These are phyloP conservation scores for Daldinia loculata DNA, from an alignment of 495 filamentous ascomycete genomes.

Conservation along the genomic window DNA sequence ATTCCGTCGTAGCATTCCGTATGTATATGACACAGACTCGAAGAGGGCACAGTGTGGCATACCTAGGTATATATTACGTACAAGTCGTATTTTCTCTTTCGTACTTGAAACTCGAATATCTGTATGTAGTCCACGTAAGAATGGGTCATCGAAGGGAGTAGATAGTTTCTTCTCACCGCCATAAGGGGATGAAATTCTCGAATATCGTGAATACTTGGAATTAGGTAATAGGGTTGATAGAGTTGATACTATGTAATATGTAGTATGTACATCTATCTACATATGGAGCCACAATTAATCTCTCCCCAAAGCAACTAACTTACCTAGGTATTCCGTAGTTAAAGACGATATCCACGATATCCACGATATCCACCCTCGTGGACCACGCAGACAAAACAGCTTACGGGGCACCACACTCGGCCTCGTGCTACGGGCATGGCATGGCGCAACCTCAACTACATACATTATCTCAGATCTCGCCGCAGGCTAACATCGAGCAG, in stretches of 20 bases:
- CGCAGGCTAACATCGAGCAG: background rate
- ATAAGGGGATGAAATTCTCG: background rate
- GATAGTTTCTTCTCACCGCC: conserved; percentile 17
- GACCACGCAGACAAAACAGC: background rate
- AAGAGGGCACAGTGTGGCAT: background rate
- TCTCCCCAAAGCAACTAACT: background rate
- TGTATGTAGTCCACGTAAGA: background rate
- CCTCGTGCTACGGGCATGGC: conserved; percentile 18
- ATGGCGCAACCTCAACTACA: conserved; percentile 10
- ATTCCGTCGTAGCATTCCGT: too few relatives aligned
- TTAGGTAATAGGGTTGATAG: background rate
- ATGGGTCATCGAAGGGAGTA: conserved; percentile 3
- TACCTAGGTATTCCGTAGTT: too few relatives aligned
- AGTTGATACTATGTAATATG: too few relatives aligned
- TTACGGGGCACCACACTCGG: background rate
- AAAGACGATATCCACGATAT: background rate
- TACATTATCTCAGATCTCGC: conserved; percentile 1
- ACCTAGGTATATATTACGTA: conserved; percentile 14
- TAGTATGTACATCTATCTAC: background rate
- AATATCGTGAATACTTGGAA: conserved; percentile 1
- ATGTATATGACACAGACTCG: conserved; percentile 18
- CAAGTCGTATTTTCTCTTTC: conserved; percentile 2
- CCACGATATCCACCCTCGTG: background rate
- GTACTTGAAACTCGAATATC: background rate
- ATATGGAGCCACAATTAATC: background rate